Evolutionary conservation across 2,329 filamentous ascomycete species (phyloP), one percentile per base, ranked within the genome.

Genomic region (Trichoderma atroviride): DNA sequence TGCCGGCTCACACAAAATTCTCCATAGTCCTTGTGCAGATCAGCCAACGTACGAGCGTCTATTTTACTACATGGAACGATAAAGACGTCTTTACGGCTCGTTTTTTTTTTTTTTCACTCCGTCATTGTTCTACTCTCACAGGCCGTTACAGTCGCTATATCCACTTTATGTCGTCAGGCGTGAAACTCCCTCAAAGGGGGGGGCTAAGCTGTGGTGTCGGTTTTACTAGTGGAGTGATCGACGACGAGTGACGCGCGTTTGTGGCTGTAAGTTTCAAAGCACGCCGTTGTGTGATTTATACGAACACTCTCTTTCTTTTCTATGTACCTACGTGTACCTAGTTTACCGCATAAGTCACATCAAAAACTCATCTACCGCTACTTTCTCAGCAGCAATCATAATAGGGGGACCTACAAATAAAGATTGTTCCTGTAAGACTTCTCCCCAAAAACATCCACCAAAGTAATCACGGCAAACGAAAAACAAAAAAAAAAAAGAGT

Each of bases 241-340:
- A 67, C 63, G 22, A 37, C 11, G n/a, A 50, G 29, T 58, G 31
- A 67, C 55, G 55, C 63, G 40, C 24, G 53, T 58, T 58, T 64
- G 31, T 67, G 40, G n/a, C 16, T n/a, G 24, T 35, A 16, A 29
- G 13, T 24, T 31, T 47, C 57, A 47, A 47, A 35, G 24, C 35
- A 56, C 47, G 2, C n/a, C n/a, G 22, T 24, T 47, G 7, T 3
- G 33, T 35, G 6, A 14, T 35, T 5, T 24, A 29, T 55, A 53
- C 50, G 22, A 24, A 22, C n/a, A 31, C n/a, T 27, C 35, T 16
- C 13, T 37, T 55, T 22, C 13, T 16, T 43, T 47, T 43, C 1
- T 33, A 16, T n/a, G n/a, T n/a, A n/a, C n/a, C n/a, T 33, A 10
- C 31, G 27, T 22, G 5, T 19, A 19, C 37, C 14, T 47, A 47